Evolutionary conservation across 2,329 filamentous ascomycete genomes (phyloP).

Genomic region (Xylariaceae sp.): DNA sequence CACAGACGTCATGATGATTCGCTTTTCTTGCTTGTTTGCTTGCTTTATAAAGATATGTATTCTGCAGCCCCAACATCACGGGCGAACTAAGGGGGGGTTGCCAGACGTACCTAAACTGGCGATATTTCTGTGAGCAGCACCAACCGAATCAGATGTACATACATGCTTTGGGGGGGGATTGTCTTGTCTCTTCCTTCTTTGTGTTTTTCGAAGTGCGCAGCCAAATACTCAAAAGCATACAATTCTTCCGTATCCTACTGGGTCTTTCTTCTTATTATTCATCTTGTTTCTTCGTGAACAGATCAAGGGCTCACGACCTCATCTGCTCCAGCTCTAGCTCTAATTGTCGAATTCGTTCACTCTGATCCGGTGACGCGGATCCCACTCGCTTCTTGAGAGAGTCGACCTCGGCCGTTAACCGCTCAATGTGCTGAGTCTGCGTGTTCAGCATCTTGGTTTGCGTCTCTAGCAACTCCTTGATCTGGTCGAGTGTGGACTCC

Average conservation of each 20-base stretch:
- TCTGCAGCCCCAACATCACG: conserved; percentile 1
- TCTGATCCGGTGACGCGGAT: conserved; percentile 56
- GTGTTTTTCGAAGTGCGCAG: conserved; percentile 2
- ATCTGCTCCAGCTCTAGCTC: conserved; percentile 63
- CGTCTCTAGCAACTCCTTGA: conserved; percentile 69
- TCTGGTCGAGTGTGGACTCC: conserved; percentile 64
- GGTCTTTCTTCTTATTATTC: background rate
- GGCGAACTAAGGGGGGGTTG: conserved; percentile 2
- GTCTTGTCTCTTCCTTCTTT: conserved; percentile 20
- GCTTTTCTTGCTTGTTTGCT: background rate
- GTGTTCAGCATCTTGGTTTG: conserved; percentile 72
- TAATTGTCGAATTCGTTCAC: conserved; percentile 60
- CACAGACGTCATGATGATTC: conserved; percentile 30
- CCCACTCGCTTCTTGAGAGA: conserved; percentile 72
- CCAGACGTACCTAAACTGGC: conserved; percentile 17
- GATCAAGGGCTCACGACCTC: conserved; percentile 41
- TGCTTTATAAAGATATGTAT: background rate
- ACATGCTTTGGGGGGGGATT: conserved; percentile 22
- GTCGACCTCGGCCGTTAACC: conserved; percentile 69
- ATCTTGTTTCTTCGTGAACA: conserved; percentile 10
- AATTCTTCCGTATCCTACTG: conserved; percentile 14
- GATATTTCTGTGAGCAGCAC: conserved; percentile 17
- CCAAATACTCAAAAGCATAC: conserved; percentile 17
- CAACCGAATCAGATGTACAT: conserved; percentile 23
- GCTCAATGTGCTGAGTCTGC: conserved; percentile 71